Conservation (phyloP, 2,329 filamentous ascomycete species). For the Daldinia sp. region DNA sequence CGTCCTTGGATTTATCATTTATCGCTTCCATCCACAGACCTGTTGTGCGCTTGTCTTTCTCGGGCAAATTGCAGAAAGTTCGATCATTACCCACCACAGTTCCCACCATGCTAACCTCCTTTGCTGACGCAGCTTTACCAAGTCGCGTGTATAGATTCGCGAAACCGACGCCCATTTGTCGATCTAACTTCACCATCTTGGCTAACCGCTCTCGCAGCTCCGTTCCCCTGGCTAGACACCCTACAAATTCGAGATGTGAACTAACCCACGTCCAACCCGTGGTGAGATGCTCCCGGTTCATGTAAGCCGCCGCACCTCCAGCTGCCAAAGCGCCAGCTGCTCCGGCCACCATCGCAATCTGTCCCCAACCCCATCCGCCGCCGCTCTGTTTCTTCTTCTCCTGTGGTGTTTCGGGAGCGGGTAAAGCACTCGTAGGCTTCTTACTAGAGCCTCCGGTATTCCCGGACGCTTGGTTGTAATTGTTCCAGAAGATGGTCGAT, state of each 20-base stretch:
- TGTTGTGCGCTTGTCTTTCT: constrained; percentile 57
- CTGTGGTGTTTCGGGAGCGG: constrained; percentile 53
- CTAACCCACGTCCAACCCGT: constrained; percentile 84
- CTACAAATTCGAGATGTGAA: constrained; percentile 93
- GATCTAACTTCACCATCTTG: constrained; percentile 73
- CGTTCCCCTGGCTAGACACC: constrained; percentile 85
- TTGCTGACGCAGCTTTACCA: constrained; percentile 72
- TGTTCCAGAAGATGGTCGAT: constrained; percentile 72
- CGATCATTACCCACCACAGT: constrained; percentile 76
- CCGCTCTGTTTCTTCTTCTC: constrained; percentile 56
- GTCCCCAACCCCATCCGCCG: constrained; percentile 82
- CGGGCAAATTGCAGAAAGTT: constrained; percentile 89
- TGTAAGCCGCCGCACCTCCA: constrained; percentile 86
- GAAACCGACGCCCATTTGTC: constrained; percentile 78
- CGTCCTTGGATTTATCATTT: constrained; percentile 84
- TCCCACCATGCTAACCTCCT: constrained; percentile 65
- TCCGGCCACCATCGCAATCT: constrained; percentile 86
- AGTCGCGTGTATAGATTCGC: constrained; percentile 89
- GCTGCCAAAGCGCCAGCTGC: constrained; percentile 85
- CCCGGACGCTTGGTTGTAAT: constrained; percentile 50
- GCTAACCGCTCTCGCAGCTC: constrained; percentile 81
- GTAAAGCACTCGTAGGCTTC: constrained; percentile 55
- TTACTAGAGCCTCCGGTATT: constrained; percentile 41
- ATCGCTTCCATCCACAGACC: constrained; percentile 76
- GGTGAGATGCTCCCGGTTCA: constrained; percentile 83